Base-by-base conservation (phyloP, 73 alveolate genomes). In the Stentor coeruleus region DNA sequence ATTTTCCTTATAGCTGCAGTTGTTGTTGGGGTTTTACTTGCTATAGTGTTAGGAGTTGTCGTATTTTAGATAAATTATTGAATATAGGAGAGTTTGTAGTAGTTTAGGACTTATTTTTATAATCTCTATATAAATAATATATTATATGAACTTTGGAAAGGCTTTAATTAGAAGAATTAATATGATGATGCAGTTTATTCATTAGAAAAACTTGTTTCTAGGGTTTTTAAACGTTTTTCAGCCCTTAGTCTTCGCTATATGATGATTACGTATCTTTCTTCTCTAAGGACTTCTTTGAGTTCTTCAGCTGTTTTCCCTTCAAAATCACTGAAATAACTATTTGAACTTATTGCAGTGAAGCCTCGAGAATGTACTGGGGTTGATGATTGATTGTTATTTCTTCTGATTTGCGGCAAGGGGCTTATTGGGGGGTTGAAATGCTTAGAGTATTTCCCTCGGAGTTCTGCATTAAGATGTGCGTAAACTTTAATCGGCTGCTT, bases 1-100 rank as follows among this genome's bases (percentile, higher is more conserved):
- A 66, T 66, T 66, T 66, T 66, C 11, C 49, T 20, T 1, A 66
- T 66, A 20, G 79, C 37, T 20, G 79, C 79, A 33, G 33, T 66
- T 33, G 79, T 66, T 33, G 79, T 66, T 20, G 37, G n/a, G 0
- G 79, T 66, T 26, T 2, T 66, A 26, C 37, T 66, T 26, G 79
- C 40, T 26, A 33, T 66, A 28, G 79, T 66, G 20, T 66, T 66
- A 26, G 79, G 40, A 31, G 37, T 31, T 20, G 37, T 66, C n/a
- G 79, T 66, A 11, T 66, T 66, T 66, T 66, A 66, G 66, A 20
- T 49, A 11, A 49, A 49, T 49, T 11, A 6, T 49, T 49, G 6
- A 49, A 49, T 49, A 49, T 49, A 49, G 66, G 66, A 49, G 66
- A 49, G 20, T 20, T 6, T 49, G 66, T 49, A 49, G 66, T 49